Conservation (phyloP, 192 early-diverging fungal genomes). For the Rhizoclosmatium globosum region DNA sequence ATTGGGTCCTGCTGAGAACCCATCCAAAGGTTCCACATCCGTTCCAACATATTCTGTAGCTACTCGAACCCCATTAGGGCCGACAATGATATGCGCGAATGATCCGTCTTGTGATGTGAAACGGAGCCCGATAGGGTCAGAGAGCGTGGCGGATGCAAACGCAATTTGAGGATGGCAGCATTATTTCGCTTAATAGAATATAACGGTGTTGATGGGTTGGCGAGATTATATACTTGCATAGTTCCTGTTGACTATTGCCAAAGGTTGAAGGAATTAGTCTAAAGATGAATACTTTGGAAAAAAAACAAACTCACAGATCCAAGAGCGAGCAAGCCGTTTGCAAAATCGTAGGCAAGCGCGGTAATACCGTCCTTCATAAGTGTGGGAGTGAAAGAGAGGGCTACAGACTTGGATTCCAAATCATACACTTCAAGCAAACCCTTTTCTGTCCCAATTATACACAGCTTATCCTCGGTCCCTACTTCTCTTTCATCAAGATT, state of each 20-base stretch:
- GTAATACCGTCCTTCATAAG: neutral
- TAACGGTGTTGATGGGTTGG: slow-evolving; percentile 17
- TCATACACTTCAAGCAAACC: slow-evolving; percentile 7
- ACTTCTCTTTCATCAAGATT: slow-evolving; percentile 21
- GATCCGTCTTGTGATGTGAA: slow-evolving; percentile 20
- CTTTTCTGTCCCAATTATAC: neutral
- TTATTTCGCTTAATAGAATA: slow-evolving; percentile 24
- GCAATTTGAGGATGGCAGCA: slow-evolving; percentile 27
- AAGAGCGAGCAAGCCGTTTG: neutral
- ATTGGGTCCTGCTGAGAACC: slow-evolving; percentile 6
- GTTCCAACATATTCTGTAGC: slow-evolving; percentile 32
- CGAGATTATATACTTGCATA: slow-evolving; percentile 21
- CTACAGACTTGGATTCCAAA: slow-evolving; percentile 5
- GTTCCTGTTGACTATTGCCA: slow-evolving; percentile 6
- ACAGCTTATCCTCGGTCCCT: slow-evolving; percentile 15
- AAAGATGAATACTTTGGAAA: neutral
- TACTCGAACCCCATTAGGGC: neutral
- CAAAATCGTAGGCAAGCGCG: slow-evolving; percentile 16
- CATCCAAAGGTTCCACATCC: slow-evolving; percentile 30
- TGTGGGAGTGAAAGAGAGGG: neutral
- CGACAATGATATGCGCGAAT: slow-evolving; percentile 13
- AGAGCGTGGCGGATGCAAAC: neutral
- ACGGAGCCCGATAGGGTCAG: neutral
- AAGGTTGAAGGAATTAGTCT: neutral
- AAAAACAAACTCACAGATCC: slow-evolving; percentile 1